Conservation (phyloP, 2,329 filamentous ascomycete species). For the Sphaerulina musiva region DNA sequence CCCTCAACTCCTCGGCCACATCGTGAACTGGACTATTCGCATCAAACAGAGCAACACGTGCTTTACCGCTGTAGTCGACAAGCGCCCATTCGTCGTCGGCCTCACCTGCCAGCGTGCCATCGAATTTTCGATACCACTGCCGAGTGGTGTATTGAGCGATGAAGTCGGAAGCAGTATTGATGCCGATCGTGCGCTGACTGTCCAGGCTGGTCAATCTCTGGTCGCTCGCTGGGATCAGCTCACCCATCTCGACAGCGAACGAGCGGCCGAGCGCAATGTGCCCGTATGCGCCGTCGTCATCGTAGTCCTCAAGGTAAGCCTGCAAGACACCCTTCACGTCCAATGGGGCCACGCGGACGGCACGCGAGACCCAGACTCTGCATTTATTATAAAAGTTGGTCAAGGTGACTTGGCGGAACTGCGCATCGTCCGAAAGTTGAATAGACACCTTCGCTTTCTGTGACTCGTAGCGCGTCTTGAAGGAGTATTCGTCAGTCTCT, state of each 20-base stretch:
- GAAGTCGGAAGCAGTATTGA: slow-evolving; percentile 93
- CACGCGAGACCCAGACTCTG: slow-evolving; percentile 69
- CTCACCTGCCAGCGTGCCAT: slow-evolving; percentile 43
- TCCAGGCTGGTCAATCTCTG: slow-evolving; percentile 80
- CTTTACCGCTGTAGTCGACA: slow-evolving; percentile 28
- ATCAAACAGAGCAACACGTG: slow-evolving; percentile 11
- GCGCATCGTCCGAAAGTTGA: slow-evolving; percentile 89
- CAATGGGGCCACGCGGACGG: slow-evolving; percentile 77
- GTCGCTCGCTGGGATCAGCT: slow-evolving; percentile 76
- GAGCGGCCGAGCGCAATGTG: slow-evolving; percentile 89
- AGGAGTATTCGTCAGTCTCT: slow-evolving; percentile 89
- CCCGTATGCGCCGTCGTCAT: slow-evolving; percentile 83
- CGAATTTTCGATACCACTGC: slow-evolving; percentile 88
- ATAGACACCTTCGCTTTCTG: slow-evolving; percentile 70
- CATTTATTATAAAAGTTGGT: slow-evolving; percentile 70
- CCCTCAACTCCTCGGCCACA: slow-evolving; percentile 56
- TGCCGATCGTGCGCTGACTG: slow-evolving; percentile 61
- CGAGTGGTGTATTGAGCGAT: slow-evolving; percentile 94
- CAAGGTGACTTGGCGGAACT: slow-evolving; percentile 71
- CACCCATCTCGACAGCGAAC: slow-evolving; percentile 89
- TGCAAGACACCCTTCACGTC: slow-evolving; percentile 93
- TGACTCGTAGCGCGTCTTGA: slow-evolving; percentile 74
- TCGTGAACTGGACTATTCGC: slow-evolving; percentile 34
- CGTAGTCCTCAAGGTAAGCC: slow-evolving; percentile 91
- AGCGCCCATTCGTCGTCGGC: slow-evolving; percentile 29